Percentiles rank a stretch among this genome's conserved stretches.
Conservation (phyloP, 768 basidiomycete species). For the Russula compacta region DNA sequence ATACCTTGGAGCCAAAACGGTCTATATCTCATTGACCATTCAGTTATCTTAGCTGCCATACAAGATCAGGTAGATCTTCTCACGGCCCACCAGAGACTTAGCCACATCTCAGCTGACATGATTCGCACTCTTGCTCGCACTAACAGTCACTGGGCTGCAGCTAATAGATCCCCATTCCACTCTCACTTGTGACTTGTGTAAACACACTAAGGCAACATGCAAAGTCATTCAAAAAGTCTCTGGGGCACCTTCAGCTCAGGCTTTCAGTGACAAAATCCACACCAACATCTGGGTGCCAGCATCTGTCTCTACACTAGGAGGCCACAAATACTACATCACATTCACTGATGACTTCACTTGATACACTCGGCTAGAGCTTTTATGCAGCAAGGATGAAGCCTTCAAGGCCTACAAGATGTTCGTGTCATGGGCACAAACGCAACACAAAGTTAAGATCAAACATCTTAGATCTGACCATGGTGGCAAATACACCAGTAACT, state of each 20-base stretch:
- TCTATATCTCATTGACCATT: too few species aligned
- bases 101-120: too few species aligned
- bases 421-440: neutral
- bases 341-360: slow-evolving; percentile 9
- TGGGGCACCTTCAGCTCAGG: fast-evolving
- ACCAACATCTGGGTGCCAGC: neutral
- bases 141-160: neutral
- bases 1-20: too few species aligned
- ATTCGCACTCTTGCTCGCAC: slow-evolving; percentile 16
- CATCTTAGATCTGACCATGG: neutral
- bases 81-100: too few species aligned
- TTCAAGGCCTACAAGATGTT: neutral
- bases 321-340: neutral
- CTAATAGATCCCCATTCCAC: neutral
- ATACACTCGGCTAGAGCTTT: neutral
- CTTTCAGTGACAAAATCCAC: neutral
- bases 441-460: neutral
- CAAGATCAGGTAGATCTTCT: too few species aligned
- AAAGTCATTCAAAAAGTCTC: neutral
- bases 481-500: neutral
- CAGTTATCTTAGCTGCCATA: too few species aligned
- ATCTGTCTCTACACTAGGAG: neutral
- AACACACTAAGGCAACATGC: slow-evolving; percentile 24
- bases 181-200: slow-evolving; percentile 34
- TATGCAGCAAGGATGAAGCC: neutral